Base-by-base conservation (phyloP, 2,329 filamentous ascomycete genomes). In the Scorias spongiosa region DNA sequence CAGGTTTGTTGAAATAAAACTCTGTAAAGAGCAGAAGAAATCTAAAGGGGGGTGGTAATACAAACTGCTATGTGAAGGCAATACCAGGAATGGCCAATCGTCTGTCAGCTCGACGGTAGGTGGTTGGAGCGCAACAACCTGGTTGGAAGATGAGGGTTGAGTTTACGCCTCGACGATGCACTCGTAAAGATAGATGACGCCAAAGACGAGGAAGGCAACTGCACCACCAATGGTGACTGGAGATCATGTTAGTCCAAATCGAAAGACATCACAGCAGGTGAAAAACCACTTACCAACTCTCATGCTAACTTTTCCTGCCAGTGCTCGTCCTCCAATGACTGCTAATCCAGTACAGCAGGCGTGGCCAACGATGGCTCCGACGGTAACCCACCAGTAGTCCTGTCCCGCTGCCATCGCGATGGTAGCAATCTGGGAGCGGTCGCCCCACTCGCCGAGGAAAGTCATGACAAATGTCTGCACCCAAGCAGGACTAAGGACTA, bases 391-490 rank as follows among this genome's bases (percentile, higher is more conserved):
- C 89, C 89, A 96, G 64, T 96, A 98, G 61, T 98, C 91, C 63
- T 93, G 85, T 15, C 91, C 91, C 29, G 91, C 89, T 41, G 91
- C 91, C 91, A 98, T 98, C 43, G 91, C 91, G 59, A 98, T 93
- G 0, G 91, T 98, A 17, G 91, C 91, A 57, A 98, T 96, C 67
- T 98, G 91, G 61, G 85, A 93, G 53, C 91, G 79, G 58, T 98
- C 91, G 45, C 91, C 91, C 91, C 91, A 98, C 63, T 98, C 91
- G 36, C 91, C 91, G 28, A 98, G 68, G 66, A 98, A 98, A 2
- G 91, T 98, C 91, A 98, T 98, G 54, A 93, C 77, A 60, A 98
- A 98, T 0, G 91, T 98, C 66, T 96, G 89, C 11, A 98, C 91
- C 91, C 91, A 98, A 1, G 88, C 91, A 1, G 91, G 91, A 63